Conservation (phyloP, 805 yeast genomes). For the Diddensiella caesifluorescens region DNA sequence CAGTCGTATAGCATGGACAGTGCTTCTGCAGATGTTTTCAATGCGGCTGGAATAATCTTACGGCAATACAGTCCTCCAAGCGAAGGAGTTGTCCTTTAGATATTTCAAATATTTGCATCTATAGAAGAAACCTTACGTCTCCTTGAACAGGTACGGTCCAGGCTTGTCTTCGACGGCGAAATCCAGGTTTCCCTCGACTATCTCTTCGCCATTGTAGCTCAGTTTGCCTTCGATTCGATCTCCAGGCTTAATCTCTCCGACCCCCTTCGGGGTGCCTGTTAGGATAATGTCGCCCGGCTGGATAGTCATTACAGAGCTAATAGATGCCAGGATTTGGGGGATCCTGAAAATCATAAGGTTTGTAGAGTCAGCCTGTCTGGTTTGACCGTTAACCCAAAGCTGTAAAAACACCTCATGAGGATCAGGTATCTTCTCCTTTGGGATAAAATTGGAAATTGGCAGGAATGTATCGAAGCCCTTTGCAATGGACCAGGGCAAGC, state of each 20-base stretch:
- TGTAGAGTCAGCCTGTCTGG: conserved; percentile 67
- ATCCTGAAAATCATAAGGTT: conserved; percentile 83
- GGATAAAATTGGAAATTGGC: conserved; percentile 74
- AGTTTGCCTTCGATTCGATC: conserved; percentile 67
- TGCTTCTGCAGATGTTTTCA: conserved; percentile 62
- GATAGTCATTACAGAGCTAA: conserved; percentile 86
- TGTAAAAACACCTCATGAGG: conserved; percentile 65
- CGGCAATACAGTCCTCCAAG: conserved; percentile 51
- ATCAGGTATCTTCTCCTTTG: conserved; percentile 59
- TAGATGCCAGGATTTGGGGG: conserved; percentile 69
- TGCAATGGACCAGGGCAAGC: conserved; percentile 94
- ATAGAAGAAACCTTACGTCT: conserved; percentile 28
- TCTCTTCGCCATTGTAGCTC: conserved; percentile 47
- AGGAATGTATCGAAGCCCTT: conserved; percentile 95
- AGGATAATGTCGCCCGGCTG: conserved; percentile 85
- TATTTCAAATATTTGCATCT: neutral
- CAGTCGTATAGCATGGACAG: conserved; percentile 91
- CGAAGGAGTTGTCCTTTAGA: conserved; percentile 21
- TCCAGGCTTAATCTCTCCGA: conserved; percentile 78
- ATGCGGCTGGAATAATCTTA: conserved; percentile 65
- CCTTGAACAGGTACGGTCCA: conserved; percentile 55
- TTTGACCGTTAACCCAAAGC: conserved; percentile 64
- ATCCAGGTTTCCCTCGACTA: conserved; percentile 47
- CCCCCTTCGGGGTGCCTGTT: conserved; percentile 98
- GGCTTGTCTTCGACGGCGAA: conserved; percentile 50